Evolutionary conservation across 345 rosid species (phyloP).

Genomic region (Raphanus raphanistrum): DNA sequence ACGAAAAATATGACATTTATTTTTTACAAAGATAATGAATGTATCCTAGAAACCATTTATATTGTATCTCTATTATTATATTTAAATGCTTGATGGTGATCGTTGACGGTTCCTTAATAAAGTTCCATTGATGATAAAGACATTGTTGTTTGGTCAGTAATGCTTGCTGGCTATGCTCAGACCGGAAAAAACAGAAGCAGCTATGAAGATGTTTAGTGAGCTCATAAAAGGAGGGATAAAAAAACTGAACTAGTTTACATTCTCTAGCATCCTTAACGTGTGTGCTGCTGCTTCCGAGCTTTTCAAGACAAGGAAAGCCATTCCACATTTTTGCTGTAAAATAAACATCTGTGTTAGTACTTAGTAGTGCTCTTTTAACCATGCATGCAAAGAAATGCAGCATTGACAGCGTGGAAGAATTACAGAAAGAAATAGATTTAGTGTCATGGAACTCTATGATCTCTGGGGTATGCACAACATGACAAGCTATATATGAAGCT

Average conservation of each 20-base stretch:
- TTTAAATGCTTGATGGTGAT: too few species aligned
- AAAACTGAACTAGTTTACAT: slow-evolving; percentile 70
- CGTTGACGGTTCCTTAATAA: too few species aligned
- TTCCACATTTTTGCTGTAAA: slow-evolving; percentile 63
- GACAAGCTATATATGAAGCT: slow-evolving; percentile 46
- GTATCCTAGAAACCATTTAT: too few species aligned
- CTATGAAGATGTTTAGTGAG: slow-evolving; percentile 50
- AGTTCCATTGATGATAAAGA: slow-evolving; percentile 59
- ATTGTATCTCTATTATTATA: too few species aligned
- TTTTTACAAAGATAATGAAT: too few species aligned
- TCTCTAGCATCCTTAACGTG: slow-evolving; percentile 72
- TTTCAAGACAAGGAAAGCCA: slow-evolving; percentile 78
- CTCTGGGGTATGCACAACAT: slow-evolving; percentile 80
- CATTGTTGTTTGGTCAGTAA: slow-evolving; percentile 87
- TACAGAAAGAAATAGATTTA: slow-evolving; percentile 59
- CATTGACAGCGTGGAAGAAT: slow-evolving; percentile 62
- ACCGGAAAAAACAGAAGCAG: slow-evolving; percentile 65
- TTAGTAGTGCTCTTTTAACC: slow-evolving; percentile 77
- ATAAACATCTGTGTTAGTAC: slow-evolving; percentile 68
- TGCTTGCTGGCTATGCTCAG: slow-evolving; percentile 80
- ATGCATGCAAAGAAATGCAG: slow-evolving; percentile 89
- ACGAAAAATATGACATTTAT: too few species aligned
- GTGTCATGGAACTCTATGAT: slow-evolving; percentile 59
- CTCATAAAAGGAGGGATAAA: slow-evolving; percentile 51
- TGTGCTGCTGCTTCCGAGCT: slow-evolving; percentile 67